A percentile compares a stretch with the other conserved stretches of the same genome.
phyloP scores from a whole-genome alignment of 176 grass and related monocot species.

The Triticum monococcum region DNA sequence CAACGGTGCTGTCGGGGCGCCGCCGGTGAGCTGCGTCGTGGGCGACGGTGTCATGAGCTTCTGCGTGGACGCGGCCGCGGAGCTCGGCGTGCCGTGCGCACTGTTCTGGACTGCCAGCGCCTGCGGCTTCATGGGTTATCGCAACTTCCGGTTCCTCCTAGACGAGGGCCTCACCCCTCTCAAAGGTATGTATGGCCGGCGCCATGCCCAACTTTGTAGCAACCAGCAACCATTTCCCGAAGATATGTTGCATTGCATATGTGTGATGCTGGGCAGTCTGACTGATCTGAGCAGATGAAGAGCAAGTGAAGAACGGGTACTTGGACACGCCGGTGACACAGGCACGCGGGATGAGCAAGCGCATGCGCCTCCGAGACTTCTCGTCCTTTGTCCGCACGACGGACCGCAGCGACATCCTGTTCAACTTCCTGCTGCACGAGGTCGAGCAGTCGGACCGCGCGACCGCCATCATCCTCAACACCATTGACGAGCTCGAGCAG shows the following conservation, averaged over 20 bases:
- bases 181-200: background rate
- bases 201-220: no score
- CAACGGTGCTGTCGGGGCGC: background rate
- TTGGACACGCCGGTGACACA: background rate
- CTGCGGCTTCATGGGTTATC: constrained; percentile 48
- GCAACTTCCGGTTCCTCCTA: constrained; percentile 19
- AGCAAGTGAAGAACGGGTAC: background rate
- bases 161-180: background rate
- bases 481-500: background rate
- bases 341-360: background rate
- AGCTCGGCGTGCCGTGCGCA: constrained; percentile 28
- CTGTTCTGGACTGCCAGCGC: constrained; percentile 51
- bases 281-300: background rate
- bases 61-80: constrained; percentile 27
- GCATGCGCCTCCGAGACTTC: background rate
- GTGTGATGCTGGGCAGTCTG: no score
- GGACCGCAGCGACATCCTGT: background rate
- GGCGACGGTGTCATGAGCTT: constrained; percentile 45
- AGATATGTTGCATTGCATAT: no score
- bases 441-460: background rate
- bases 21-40: constrained; percentile 37
- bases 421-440: background rate
- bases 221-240: no score
- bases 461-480: background rate
- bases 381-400: background rate